Evolutionary conservation across 306 rosid genomes (phyloP).

Genomic region (Clitoria ternatea): DNA sequence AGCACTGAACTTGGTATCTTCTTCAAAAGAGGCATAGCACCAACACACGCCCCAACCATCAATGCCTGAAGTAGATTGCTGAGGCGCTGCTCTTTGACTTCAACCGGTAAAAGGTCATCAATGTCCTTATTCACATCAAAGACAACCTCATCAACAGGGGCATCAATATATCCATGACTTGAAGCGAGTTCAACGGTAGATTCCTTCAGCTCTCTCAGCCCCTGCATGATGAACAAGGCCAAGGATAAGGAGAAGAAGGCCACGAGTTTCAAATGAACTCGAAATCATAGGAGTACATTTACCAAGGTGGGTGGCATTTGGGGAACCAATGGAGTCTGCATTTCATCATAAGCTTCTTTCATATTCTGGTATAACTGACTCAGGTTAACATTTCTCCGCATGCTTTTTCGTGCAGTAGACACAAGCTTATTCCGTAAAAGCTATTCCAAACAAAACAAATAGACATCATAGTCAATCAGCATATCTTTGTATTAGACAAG

Average conservation of each 20-base stretch:
- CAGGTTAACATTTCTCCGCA: slow-evolving; percentile 63
- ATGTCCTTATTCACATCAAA: slow-evolving; percentile 85
- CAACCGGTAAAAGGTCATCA: slow-evolving; percentile 88
- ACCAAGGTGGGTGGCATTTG: slow-evolving; percentile 82
- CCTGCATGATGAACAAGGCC: slow-evolving; percentile 41
- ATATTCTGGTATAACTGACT: slow-evolving; percentile 72
- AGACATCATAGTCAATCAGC: not conserved
- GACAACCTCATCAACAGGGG: slow-evolving; percentile 81
- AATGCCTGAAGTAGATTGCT: slow-evolving; percentile 87
- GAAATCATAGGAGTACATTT: slow-evolving; percentile 27
- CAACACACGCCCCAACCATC: slow-evolving; percentile 79
- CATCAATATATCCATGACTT: slow-evolving; percentile 76
- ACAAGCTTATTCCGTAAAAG: slow-evolving; percentile 79
- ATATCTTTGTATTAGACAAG: not conserved
- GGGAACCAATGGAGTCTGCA: slow-evolving; percentile 90
- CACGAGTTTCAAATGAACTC: slow-evolving; percentile 13
- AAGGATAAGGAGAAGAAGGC: slow-evolving; percentile 3
- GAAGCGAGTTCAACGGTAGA: slow-evolving; percentile 72
- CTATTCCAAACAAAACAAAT: slow-evolving; percentile 45
- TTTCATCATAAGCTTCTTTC: slow-evolving; percentile 81
- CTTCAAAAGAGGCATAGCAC: slow-evolving; percentile 93
- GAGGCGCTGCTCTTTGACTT: slow-evolving; percentile 94
- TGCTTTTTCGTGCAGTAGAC: slow-evolving; percentile 66
- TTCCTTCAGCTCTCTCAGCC: slow-evolving; percentile 82
- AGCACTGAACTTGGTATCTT: slow-evolving; percentile 93